A percentile compares a stretch with the other conserved stretches of the same genome.
These are phyloP conservation scores for Saccharomycopsis sp. DNA, from an alignment of 805 yeast species.

Conservation along the genomic window DNA sequence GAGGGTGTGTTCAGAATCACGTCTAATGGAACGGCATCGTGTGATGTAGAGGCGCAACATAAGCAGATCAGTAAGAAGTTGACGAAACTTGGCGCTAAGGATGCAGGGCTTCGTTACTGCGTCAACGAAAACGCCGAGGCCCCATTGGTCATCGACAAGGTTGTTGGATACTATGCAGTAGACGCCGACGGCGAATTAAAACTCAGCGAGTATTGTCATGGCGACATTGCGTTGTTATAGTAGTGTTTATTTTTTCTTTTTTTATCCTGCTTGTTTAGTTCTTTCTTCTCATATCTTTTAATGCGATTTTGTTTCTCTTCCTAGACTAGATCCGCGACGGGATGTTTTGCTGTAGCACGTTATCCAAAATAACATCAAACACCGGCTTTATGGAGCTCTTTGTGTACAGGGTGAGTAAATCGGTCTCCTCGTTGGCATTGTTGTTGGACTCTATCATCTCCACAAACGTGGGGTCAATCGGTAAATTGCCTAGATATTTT, in stretches of 20 bases:
- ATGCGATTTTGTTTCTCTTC: not conserved
- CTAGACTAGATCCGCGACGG: slow-evolving; percentile 23
- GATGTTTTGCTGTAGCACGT: slow-evolving; percentile 28
- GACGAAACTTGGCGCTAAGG: slow-evolving; percentile 1
- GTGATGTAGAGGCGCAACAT: slow-evolving; percentile 20
- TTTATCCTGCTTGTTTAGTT: not conserved
- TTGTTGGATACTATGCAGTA: slow-evolving; percentile 15
- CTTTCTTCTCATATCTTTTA: not conserved
- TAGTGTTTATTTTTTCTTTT: not conserved
- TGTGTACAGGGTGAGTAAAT: slow-evolving; percentile 34
- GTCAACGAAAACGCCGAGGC: slow-evolving; percentile 14
- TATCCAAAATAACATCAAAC: slow-evolving; percentile 41
- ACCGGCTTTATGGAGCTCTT: slow-evolving; percentile 31
- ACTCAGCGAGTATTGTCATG: slow-evolving; percentile 11
- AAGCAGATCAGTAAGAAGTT: slow-evolving; percentile 17
- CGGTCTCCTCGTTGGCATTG: slow-evolving; percentile 20
- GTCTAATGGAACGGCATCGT: slow-evolving; percentile 18
- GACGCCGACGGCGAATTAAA: slow-evolving; percentile 1
- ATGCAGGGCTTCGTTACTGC: slow-evolving; percentile 6
- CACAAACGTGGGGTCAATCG: slow-evolving; percentile 89
- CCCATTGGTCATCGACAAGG: slow-evolving; percentile 19
- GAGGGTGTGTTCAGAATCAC: slow-evolving; percentile 13
- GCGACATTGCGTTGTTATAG: not conserved
- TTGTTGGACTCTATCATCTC: slow-evolving; percentile 72
- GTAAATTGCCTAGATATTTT: slow-evolving; percentile 77